Base-by-base conservation (phyloP, 257 asterid species). In the Lavandula angustifolia region DNA sequence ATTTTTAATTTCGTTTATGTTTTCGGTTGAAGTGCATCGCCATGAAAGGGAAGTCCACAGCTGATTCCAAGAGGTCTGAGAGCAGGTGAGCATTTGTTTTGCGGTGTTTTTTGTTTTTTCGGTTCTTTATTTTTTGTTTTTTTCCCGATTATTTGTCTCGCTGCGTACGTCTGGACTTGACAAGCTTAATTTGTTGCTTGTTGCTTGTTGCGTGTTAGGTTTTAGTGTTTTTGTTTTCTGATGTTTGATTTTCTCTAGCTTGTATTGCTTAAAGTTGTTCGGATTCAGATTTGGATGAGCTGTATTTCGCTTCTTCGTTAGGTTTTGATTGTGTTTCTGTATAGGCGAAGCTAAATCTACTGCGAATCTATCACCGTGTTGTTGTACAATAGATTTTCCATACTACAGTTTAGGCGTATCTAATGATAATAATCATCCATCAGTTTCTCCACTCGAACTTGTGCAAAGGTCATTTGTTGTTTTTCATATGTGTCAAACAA, bases 21-120 rank as follows among this genome's bases (percentile, higher is more conserved):
- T 54, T 64, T 61, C 54, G 50, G 17, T 60, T 54, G 59, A 14
- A 72, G 71, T 55, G 49, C 22, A 41, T 70, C 68, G 54, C 7
- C 68, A 83, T 88, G 94, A 82, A 78, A 75, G 92, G 83, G 22
- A 81, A 79, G 56, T 67, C 87, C 9, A 85, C 79, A 69, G 88
- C 86, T 7, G 86, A 67, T 38, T 68, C 92, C 55, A 76, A 77
- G 76, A 80, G 66, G 54, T 65, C 76, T 38, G 88, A 80, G 50
- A 70, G 75, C 80, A 87, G 66, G 96, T 87, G 40, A 68, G 71
- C 7, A 9, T 11, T n/a, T 29, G 40, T 32, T 17, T 59, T 29
- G 17, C 16, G 13, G 4, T 32, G 33, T 11, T n/a, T 10, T 22
- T 13, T 47, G 6, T 2, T 49, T 35, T 41, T 65, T 52, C 9